Percentiles rank a stretch among this genome's conserved stretches.
Conservation (phyloP, 495 filamentous ascomycete species). For the Halenospora varia region DNA sequence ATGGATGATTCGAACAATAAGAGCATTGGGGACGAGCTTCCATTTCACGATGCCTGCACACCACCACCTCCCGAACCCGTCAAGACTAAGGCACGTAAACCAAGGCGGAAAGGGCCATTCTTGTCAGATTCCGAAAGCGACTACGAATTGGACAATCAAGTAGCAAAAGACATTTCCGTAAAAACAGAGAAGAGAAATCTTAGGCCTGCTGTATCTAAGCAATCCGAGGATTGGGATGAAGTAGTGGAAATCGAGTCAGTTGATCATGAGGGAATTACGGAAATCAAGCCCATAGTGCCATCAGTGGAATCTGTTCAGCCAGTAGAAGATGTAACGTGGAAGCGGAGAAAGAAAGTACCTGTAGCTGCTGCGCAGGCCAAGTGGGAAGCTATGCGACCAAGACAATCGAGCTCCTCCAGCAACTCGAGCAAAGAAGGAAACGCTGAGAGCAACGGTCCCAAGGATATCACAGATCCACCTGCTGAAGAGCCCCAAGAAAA, state of each 20-base stretch:
- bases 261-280: conserved; percentile 8
- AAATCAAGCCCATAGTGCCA: conserved; percentile 11
- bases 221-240: conserved; percentile 8
- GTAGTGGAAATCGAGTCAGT: conserved; percentile 7
- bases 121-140: conserved; percentile 28
- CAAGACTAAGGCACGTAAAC: conserved; percentile 36
- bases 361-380: conserved; percentile 12
- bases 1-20: neutral
- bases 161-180: neutral
- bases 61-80: conserved; percentile 19
- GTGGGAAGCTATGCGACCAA: conserved; percentile 20
- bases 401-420: conserved; percentile 19
- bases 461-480: conserved; percentile 50
- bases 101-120: conserved; percentile 30
- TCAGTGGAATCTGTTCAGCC: conserved; percentile 1
- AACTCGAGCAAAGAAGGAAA: conserved; percentile 31
- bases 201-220: neutral
- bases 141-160: conserved; percentile 10
- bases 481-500: conserved; percentile 21
- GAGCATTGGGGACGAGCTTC: neutral
- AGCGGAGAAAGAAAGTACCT: conserved; percentile 15
- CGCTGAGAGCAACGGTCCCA: too few relatives aligned
- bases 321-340: neutral
- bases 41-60: conserved; percentile 1
- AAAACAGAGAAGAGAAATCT: conserved; percentile 6